phyloP scores from a whole-genome alignment of 2,329 filamentous ascomycete genomes.

The Dactylellina cionopaga region DNA sequence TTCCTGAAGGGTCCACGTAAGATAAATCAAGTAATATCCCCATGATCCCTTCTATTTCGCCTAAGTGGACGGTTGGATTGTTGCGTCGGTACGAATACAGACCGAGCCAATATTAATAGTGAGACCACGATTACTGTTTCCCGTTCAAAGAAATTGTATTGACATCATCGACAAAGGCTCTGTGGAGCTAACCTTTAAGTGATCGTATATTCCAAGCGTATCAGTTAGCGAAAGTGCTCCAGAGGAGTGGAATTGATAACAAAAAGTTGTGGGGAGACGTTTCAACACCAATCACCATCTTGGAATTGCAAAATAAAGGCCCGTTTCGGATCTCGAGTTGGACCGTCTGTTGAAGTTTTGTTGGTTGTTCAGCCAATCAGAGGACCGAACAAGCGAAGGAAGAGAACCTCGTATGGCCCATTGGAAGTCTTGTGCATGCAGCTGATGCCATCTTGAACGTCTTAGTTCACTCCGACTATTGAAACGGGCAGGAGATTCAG shows the following conservation, averaged over 20 bases:
- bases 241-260: not conserved
- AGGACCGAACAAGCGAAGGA: conserved; percentile 37
- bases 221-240: conserved; percentile 28
- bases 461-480: conserved; percentile 9
- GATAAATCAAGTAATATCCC: not conserved
- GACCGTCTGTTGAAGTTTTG: conserved; percentile 21
- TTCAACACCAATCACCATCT: conserved; percentile 7
- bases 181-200: no score
- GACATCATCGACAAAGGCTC: no score
- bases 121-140: no score
- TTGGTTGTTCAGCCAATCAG: conserved; percentile 23
- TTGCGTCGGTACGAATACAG: no score
- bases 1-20: not conserved
- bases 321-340: conserved; percentile 47
- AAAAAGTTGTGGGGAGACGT: conserved; percentile 11
- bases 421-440: conserved; percentile 3
- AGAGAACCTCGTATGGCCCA: not conserved
- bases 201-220: no score
- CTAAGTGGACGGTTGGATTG: no score
- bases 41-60: no score
- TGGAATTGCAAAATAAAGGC: conserved; percentile 34
- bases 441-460: conserved; percentile 13
- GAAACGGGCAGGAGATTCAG: conserved; percentile 29
- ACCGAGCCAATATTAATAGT: no score
- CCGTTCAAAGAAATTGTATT: no score